Conservation (phyloP, 1,284 basidiomycete genomes). For the Puccinia sorghi region DNA sequence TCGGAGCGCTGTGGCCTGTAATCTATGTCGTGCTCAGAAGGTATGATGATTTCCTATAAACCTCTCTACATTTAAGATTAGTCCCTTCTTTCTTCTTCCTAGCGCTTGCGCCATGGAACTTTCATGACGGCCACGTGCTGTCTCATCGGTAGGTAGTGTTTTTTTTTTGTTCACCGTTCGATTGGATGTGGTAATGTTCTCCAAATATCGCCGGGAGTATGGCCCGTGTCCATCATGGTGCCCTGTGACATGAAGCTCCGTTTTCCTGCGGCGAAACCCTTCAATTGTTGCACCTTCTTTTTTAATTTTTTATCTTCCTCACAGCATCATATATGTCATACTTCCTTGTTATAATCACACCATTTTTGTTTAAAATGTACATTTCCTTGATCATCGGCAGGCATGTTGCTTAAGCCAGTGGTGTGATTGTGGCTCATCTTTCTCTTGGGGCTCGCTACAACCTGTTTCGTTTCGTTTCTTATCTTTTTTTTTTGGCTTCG, state of each 20-base stretch:
- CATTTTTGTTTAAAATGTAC: neutral
- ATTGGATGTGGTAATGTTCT: too few species aligned
- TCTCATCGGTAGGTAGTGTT: too few species aligned
- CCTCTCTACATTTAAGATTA: too few species aligned
- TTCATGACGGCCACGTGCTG: too few species aligned
- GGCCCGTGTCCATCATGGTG: too few species aligned
- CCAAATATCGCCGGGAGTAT: too few species aligned
- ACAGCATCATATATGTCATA: neutral
- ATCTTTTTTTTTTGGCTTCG: too few species aligned
- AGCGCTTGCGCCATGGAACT: neutral
- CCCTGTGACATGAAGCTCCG: too few species aligned
- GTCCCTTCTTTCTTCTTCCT: neutral
- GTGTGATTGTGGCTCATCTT: neutral
- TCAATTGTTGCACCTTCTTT: too few species aligned
- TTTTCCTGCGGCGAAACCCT: too few species aligned
- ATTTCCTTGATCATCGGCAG: neutral
- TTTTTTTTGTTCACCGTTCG: neutral
- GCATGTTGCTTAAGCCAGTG: neutral
- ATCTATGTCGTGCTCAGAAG: slow-evolving; percentile 38
- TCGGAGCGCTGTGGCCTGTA: slow-evolving; percentile 35
- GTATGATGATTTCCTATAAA: too few species aligned
- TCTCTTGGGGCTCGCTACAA: neutral
- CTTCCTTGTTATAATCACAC: slow-evolving; percentile 4
- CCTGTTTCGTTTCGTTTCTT: too few species aligned
- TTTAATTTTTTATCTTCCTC: neutral